A percentile compares a stretch with the other conserved stretches of the same genome.
Evolutionary conservation across 805 yeast species (phyloP).

Genomic region (Saccharomyces jurei): DNA sequence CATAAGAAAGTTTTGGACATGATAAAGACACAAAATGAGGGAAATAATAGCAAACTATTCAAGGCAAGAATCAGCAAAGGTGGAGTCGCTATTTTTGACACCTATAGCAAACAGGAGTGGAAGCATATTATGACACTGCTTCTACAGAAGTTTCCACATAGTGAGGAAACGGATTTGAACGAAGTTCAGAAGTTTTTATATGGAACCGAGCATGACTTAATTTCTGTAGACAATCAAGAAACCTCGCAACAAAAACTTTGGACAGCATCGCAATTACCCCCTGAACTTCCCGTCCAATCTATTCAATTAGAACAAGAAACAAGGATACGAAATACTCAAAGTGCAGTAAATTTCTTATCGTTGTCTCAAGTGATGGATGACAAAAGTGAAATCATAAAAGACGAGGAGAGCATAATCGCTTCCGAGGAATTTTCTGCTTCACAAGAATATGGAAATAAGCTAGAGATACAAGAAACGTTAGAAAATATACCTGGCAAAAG

Average conservation of each 20-base stretch:
- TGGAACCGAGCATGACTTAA: slow-evolving; percentile 9
- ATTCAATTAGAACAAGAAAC: not conserved
- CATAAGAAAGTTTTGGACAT: slow-evolving; percentile 24
- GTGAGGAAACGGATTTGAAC: slow-evolving; percentile 14
- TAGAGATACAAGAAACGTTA: not conserved
- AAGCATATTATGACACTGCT: slow-evolving; percentile 11
- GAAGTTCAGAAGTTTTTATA: slow-evolving; percentile 21
- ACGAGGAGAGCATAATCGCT: not conserved
- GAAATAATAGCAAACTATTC: not conserved
- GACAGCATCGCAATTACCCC: slow-evolving; percentile 19
- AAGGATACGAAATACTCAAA: not conserved
- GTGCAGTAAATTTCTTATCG: slow-evolving; percentile 12
- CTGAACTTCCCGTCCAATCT: not conserved
- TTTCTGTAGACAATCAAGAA: not conserved
- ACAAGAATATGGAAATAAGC: not conserved
- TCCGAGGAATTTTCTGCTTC: not conserved
- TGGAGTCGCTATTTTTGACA: slow-evolving; percentile 8
- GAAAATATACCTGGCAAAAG: not conserved
- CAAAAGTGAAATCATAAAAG: slow-evolving; percentile 1
- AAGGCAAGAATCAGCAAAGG: not conserved
- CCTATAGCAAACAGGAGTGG: slow-evolving; percentile 29
- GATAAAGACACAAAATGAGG: slow-evolving; percentile 6
- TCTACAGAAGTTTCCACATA: slow-evolving; percentile 17
- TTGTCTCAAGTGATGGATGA: slow-evolving; percentile 27
- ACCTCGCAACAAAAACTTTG: slow-evolving; percentile 11